Evolutionary conservation across 2,329 filamentous ascomycete genomes (phyloP), one percentile per base, ranked within the genome.

Genomic region (Coniella vitis): DNA sequence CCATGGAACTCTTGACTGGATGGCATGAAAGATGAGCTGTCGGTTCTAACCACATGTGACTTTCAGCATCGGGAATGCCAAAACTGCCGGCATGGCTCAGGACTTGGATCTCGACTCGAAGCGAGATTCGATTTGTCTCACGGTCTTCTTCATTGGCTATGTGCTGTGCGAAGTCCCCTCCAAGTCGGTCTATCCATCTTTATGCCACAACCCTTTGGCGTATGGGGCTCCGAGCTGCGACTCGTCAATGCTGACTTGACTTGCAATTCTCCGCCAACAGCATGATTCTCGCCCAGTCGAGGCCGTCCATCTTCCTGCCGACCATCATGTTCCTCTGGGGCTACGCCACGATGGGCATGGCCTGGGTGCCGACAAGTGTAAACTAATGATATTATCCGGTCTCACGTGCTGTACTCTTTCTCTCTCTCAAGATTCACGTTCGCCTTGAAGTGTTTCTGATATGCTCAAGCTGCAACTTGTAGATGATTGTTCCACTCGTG

Each of bases 81-180:
- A 65, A 42, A 70, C 73, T 45, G 63, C 70, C 55, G 66, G 72
- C 38, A 60, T 75, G 54, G 56, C 62, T 0, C 57, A 62, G 16
- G 70, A 74, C 13, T 60, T 75, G 2, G 56, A 66, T 16, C 62
- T 74, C 20, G 57, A 60, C 2, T 68, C 66, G 1, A 65, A 65
- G 35, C 62, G 66, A 22, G 74, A 68, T 56, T 72, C 71, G 46
- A 58, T 70, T 49, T 65, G 65, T 7, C 61, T 71, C 3, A 66
- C 64, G 19, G 60, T 66, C 12, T 61, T 55, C 55, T 71, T 67
- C 53, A 56, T 72, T 35, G 65, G 68, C 0, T 72, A 72, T 54
- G 67, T 72, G 48, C 53, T 71, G 13, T 64, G 72, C 19, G 70
- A 74, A 57, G 58, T 73, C 1, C 69, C 70, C 3, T 70, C 68